Conservation (phyloP, 23 red algal genomes). For the Gracilaria caudata region DNA sequence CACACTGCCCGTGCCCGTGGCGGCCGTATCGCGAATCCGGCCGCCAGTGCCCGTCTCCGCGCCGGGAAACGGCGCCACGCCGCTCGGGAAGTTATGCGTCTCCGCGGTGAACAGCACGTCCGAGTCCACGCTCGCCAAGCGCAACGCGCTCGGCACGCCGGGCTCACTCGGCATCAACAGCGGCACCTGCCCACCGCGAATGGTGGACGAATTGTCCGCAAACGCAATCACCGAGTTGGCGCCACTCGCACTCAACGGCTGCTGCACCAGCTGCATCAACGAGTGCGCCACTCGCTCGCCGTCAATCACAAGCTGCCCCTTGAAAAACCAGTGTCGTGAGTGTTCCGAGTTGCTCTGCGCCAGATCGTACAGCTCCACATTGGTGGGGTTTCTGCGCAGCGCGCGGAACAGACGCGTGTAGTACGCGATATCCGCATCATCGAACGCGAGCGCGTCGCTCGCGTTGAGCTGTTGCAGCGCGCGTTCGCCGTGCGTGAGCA, state of each 20-base stretch:
- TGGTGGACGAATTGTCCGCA: slow-evolving; percentile 97
- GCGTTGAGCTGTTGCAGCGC: slow-evolving; percentile 63
- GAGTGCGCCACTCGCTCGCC: slow-evolving; percentile 45
- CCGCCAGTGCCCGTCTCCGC: slow-evolving; percentile 99
- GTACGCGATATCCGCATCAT: slow-evolving; percentile 89
- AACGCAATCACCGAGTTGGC: slow-evolving; percentile 96
- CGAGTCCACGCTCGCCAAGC: slow-evolving; percentile 8
- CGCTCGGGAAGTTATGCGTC: slow-evolving; percentile 99
- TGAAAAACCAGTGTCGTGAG: slow-evolving; percentile 99
- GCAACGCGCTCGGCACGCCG: slow-evolving; percentile 37
- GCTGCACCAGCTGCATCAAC: slow-evolving; percentile 86
- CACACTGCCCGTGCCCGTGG: slow-evolving; percentile 93
- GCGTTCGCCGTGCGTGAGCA: slow-evolving; percentile 63
- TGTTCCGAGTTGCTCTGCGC: slow-evolving; percentile 99
- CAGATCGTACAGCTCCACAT: slow-evolving; percentile 98
- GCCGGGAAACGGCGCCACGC: slow-evolving; percentile 97
- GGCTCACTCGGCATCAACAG: slow-evolving; percentile 54
- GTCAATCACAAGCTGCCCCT: slow-evolving; percentile 87
- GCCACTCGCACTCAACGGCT: slow-evolving; percentile 67
- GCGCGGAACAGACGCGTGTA: slow-evolving; percentile 82
- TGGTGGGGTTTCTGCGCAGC: slow-evolving; percentile 89
- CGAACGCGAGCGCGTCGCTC: slow-evolving; percentile 83
- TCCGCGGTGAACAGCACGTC: slow-evolving; percentile 97
- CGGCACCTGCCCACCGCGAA: slow-evolving; percentile 55
- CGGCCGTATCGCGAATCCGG: slow-evolving; percentile 94